Base-by-base conservation (phyloP, 768 basidiomycete genomes). In the Kwoniella sp. region DNA sequence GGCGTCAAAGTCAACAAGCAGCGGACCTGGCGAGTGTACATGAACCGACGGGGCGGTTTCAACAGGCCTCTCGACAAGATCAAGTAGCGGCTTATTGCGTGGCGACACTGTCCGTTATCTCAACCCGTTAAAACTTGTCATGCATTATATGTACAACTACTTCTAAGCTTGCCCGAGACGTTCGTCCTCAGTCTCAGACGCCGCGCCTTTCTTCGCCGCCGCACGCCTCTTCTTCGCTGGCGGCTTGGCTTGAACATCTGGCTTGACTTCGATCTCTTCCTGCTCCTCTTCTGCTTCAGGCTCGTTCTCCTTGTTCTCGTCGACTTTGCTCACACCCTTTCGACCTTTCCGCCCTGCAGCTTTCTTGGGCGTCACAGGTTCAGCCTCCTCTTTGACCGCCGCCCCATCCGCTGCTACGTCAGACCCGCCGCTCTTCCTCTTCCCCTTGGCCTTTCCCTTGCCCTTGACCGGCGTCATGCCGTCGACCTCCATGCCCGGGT, bases 1-100 rank as follows among this genome's bases (percentile, higher is more conserved):
- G 63, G 51, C 3, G 68, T 60, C 8, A 55, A 67, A 23, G 57
- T 71, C 36, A 58, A 69, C 80, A 90, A 89, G 76, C 82, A 81
- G 50, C 79, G 89, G 55, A 92, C 89, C 22, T 93, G 90, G 92
- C 80, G 90, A 59, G 93, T 98, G 75, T 99, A 99, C 74, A 99
- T 99, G 93, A 96, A 96, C 73, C 82, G 90, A 83, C 71, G 51
- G 67, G 61, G 63, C 26, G 68, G 67, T 32, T 62, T 65, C 60
- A 59, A 44, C 73, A 89, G 90, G 63, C 91, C 92, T 15, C 76
- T 96, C 56, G 92, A 95, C 77, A 92, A 92, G 78, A 90, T 95
- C 79, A 93, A 92, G 76, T n/a, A n/a, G n/a, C n/a, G n/a, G n/a
- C n/a, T n/a, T n/a, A n/a, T n/a, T n/a, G n/a, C n/a, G n/a, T n/a